phyloP scores from a whole-genome alignment of 257 asterid species.

The Plantago major region DNA sequence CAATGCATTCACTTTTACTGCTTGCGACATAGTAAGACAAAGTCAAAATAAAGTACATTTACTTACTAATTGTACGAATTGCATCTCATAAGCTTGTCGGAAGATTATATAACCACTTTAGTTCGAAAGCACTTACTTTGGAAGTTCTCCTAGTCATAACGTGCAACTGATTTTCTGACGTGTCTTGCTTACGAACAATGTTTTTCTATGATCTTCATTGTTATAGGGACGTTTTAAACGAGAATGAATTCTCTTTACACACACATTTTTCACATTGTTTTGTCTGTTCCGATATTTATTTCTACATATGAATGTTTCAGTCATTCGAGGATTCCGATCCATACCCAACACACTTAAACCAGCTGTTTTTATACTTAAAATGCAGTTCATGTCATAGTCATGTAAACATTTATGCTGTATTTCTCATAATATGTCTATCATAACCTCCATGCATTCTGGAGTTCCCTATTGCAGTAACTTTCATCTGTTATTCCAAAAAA shows the following conservation, averaged over 20 bases:
- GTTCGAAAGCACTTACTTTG: background rate
- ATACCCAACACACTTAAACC: background rate
- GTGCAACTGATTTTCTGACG: background rate
- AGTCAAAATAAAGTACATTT: constrained; percentile 14
- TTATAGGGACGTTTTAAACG: background rate
- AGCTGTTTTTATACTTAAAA: background rate
- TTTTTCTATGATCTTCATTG: constrained; percentile 1
- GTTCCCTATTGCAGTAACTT: background rate
- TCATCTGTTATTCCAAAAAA: background rate
- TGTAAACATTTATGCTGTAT: background rate
- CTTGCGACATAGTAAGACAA: constrained; percentile 5
- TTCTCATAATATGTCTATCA: background rate
- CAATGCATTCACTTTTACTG: background rate
- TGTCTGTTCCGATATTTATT: background rate
- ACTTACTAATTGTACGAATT: constrained; percentile 12
- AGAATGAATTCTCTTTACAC: no score
- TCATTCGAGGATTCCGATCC: background rate
- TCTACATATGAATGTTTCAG: background rate
- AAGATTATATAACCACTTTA: background rate
- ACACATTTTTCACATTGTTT: no score
- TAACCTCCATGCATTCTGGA: background rate
- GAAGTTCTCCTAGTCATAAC: background rate
- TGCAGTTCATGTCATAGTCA: background rate
- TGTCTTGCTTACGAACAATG: background rate
- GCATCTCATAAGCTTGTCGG: constrained; percentile 1